A percentile compares a stretch with the other conserved stretches of the same genome.
phyloP scores from a whole-genome alignment of 73 alveolate genomes.

The Tetrahymena thermophila region DNA sequence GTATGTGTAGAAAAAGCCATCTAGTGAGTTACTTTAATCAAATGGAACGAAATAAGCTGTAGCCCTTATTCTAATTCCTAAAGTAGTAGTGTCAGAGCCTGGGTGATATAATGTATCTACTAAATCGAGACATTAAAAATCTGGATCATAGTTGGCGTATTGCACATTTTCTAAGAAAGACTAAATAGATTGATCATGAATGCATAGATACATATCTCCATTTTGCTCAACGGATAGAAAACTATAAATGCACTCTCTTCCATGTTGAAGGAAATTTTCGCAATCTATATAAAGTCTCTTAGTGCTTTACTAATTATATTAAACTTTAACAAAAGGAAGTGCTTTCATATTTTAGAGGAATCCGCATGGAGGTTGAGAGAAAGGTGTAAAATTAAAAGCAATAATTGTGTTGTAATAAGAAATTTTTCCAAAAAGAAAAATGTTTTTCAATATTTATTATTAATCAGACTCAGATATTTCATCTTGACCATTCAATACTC shows the following conservation, averaged over 20 bases:
- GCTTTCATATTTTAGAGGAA: background rate
- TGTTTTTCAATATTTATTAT: background rate
- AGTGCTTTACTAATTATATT: background rate
- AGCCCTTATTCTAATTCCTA: background rate
- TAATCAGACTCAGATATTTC: background rate
- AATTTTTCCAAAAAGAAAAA: background rate
- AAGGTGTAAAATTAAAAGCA: background rate
- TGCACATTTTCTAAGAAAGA: background rate
- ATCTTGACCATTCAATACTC: background rate
- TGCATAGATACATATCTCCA: background rate
- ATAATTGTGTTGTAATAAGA: background rate
- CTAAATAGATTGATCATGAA: background rate
- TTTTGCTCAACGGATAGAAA: background rate
- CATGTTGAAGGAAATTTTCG: background rate
- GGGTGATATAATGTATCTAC: background rate
- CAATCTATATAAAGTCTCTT: background rate
- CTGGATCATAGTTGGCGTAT: background rate
- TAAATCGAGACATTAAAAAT: background rate
- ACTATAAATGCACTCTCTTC: background rate
- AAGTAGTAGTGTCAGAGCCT: background rate
- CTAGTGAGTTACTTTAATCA: background rate
- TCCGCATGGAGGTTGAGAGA: background rate
- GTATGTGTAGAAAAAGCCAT: background rate
- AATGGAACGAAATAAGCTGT: background rate
- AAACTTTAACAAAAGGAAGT: background rate